Evolutionary conservation across 768 basidiomycete species (phyloP).

Genomic region (Mycena metata): DNA sequence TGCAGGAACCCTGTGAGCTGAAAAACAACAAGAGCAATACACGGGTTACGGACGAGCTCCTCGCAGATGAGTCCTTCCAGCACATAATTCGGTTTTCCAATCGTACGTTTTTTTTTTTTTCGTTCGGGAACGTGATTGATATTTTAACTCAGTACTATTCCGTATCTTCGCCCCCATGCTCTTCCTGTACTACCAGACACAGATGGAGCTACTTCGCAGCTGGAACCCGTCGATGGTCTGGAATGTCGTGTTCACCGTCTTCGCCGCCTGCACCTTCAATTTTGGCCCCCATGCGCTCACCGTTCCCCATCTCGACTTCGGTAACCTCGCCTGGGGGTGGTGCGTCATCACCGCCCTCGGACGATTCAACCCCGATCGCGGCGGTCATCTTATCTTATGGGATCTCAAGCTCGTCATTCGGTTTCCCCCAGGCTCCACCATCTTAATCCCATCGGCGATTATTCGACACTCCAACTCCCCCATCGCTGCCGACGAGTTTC

Average conservation of each 20-base stretch:
- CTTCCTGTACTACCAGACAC: neutral
- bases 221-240: neutral
- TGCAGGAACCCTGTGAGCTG: conserved; percentile 13
- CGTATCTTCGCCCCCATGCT: conserved; percentile 7
- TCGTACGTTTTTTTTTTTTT: conserved; percentile 3
- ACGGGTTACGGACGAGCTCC: conserved; percentile 11
- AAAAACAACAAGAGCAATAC: conserved; percentile 18
- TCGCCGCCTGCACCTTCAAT: conserved; percentile 46
- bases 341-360: conserved; percentile 50
- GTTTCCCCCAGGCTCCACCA: conserved; percentile 42
- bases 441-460: conserved; percentile 46
- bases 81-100: conserved; percentile 9
- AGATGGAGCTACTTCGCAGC: neutral
- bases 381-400: conserved; percentile 51
- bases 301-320: conserved; percentile 44
- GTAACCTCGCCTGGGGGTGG: conserved; percentile 48
- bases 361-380: conserved; percentile 41
- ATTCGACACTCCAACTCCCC: conserved; percentile 44
- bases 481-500: conserved; percentile 31
- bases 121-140: neutral
- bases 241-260: conserved; percentile 33
- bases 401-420: conserved; percentile 43
- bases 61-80: conserved; percentile 6
- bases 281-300: conserved; percentile 41
- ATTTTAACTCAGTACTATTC: neutral